Evolutionary conservation across 257 asterid genomes (phyloP), one percentile per base, ranked within the genome.

Genomic region (Plantago elongata): DNA sequence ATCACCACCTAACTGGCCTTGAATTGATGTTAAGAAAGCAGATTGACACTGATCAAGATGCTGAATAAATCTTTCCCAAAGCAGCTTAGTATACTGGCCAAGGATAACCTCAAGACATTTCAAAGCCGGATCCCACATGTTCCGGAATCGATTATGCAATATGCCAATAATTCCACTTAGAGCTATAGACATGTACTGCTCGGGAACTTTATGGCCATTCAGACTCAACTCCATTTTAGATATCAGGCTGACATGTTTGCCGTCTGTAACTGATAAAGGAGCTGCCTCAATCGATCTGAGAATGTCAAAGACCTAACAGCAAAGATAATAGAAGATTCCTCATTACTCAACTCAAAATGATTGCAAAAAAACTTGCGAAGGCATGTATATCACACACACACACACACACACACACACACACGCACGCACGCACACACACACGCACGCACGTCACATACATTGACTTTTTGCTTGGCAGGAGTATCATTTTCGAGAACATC

Each of bases 141-240:
- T 64, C 74, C 81, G 83, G 69, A 89, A 82, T 62, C 88, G 79
- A 76, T 81, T 84, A 72, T 92, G 87, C 56, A 92, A 74, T 69
- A 92, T 77, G 71, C 96, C 99, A 37, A 92, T 68, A 62, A 80
- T 68, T 74, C 99, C 99, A 76, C 68, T 56, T 65, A 92, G 74
- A 67, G 77, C 77, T 40, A 73, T 69, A 66, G 86, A 77, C 47
- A 84, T 63, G 72, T 84, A 87, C 60, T 74, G 74, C 60, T 80
- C 84, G 59, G 87, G 78, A 67, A 89, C 71, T 75, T 76, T 78
- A 51, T 64, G 67, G 61, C 87, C 71, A 75, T 81, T 78, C 64
- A 89, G 71, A 67, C 68, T 76, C 83, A 62, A 83, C 72, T 87
- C 95, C 71, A 92, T 77, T 63, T 75, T 79, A 66, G 97, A 87